These are phyloP conservation scores for Thielaviopsis ethacetica DNA, from an alignment of 2,329 filamentous ascomycete genomes.

Conservation along the genomic window DNA sequence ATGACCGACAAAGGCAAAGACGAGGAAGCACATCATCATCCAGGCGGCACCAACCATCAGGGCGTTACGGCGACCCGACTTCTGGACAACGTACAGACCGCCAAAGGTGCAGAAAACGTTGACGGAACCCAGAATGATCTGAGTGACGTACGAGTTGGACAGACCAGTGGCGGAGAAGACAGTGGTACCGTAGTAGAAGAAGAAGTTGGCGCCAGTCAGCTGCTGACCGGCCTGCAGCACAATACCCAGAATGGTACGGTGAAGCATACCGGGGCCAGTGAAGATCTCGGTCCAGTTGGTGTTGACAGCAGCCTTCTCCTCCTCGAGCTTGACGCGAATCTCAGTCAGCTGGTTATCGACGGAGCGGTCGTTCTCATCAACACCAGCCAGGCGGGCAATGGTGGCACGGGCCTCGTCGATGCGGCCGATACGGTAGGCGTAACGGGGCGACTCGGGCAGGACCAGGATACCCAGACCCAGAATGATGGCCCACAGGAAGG, in stretches of 20 bases:
- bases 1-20: slow-evolving; percentile 33
- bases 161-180: slow-evolving; percentile 52
- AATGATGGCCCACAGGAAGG: slow-evolving; percentile 36
- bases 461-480: slow-evolving; percentile 34
- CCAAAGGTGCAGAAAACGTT: slow-evolving; percentile 51
- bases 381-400: slow-evolving; percentile 30
- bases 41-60: slow-evolving; percentile 47
- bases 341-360: slow-evolving; percentile 34
- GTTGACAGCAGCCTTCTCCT: slow-evolving; percentile 31
- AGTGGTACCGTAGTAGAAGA: slow-evolving; percentile 50
- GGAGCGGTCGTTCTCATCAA: slow-evolving; percentile 22
- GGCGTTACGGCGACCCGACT: slow-evolving; percentile 45
- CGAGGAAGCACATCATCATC: slow-evolving; percentile 37
- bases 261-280: slow-evolving; percentile 48
- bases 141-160: slow-evolving; percentile 46
- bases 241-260: slow-evolving; percentile 47
- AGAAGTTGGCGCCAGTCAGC: slow-evolving; percentile 52
- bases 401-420: slow-evolving; percentile 30
- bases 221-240: slow-evolving; percentile 49
- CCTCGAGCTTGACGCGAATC: slow-evolving; percentile 33
- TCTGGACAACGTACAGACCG: slow-evolving; percentile 49
- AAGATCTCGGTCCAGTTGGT: slow-evolving; percentile 44
- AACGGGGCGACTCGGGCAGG: slow-evolving; percentile 39
- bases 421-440: slow-evolving; percentile 29
- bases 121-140: slow-evolving; percentile 50